These are phyloP conservation scores for Mortierella alpina DNA, from an alignment of 192 early-diverging fungal species.

Conservation along the genomic window DNA sequence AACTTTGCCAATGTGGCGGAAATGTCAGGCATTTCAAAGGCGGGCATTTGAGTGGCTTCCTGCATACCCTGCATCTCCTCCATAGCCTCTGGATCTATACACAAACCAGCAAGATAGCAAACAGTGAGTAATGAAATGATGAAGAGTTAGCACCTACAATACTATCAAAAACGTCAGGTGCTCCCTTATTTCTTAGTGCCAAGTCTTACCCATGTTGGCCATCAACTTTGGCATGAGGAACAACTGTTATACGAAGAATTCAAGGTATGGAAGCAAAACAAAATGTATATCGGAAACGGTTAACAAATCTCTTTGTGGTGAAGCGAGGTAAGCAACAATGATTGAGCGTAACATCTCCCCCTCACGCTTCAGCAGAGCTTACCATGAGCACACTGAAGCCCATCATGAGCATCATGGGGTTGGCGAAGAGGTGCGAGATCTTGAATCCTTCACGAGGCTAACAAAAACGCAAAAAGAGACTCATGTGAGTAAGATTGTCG, in stretches of 20 bases:
- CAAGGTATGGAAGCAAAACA: not conserved
- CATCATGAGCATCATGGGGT: constrained; percentile 72
- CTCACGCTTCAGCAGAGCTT: not conserved
- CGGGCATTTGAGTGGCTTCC: constrained; percentile 56
- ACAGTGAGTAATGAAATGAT: not conserved
- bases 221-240: constrained; percentile 69
- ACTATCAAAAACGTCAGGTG: not conserved
- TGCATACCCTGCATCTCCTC: constrained; percentile 61
- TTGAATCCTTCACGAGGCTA: constrained; percentile 68
- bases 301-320: not conserved
- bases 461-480: not conserved
- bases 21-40: constrained; percentile 61
- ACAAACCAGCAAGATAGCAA: not conserved
- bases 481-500: not conserved
- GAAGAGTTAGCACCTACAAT: too few relatives aligned
- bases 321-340: not conserved
- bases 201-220: constrained; percentile 57
- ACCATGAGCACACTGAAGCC: constrained; percentile 63
- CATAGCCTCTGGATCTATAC: constrained; percentile 59
- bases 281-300: not conserved
- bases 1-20: constrained; percentile 53
- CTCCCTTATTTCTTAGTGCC: not conserved
- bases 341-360: not conserved
- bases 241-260: constrained; percentile 19
- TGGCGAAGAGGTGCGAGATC: constrained; percentile 61